A percentile compares a stretch with the other conserved stretches of the same genome.
These are phyloP conservation scores for Hortiboletus campestris DNA, from an alignment of 768 basidiomycete species.

Conservation along the genomic window DNA sequence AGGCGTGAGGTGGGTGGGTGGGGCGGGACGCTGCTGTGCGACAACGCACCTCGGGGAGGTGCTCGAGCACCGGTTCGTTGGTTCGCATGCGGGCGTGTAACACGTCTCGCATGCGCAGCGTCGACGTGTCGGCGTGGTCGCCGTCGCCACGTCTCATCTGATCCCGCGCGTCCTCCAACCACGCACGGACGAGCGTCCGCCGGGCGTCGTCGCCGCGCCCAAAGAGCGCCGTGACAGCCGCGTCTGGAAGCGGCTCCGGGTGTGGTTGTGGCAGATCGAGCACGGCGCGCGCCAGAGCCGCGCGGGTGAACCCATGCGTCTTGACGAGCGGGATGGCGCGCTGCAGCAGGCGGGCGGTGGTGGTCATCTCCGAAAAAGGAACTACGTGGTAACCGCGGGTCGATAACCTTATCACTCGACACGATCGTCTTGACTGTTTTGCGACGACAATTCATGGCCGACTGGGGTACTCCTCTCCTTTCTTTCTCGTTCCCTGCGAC, in stretches of 20 bases:
- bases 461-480: conserved; percentile 42
- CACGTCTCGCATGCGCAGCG: conserved; percentile 44
- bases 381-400: neutral
- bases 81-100: conserved; percentile 55
- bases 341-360: conserved; percentile 45
- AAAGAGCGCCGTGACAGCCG: conserved; percentile 70
- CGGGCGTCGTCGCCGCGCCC: conserved; percentile 67
- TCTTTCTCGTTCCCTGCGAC: conserved; percentile 1
- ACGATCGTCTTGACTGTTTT: too few species aligned
- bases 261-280: conserved; percentile 51
- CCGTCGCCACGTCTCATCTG: conserved; percentile 41
- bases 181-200: conserved; percentile 63
- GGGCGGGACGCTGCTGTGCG: too few species aligned
- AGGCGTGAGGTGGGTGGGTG: neutral
- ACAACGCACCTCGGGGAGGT: conserved; percentile 63
- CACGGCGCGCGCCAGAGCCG: conserved; percentile 63
- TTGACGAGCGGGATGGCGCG: conserved; percentile 62
- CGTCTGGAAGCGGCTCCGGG: conserved; percentile 61
- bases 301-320: conserved; percentile 72
- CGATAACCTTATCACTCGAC: neutral
- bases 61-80: conserved; percentile 64
- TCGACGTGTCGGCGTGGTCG: neutral
- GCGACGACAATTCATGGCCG: conserved; percentile 35
- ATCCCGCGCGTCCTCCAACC: conserved; percentile 64
- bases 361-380: conserved; percentile 8